Base-by-base conservation (phyloP, 1,139 yeast genomes). In the Hyphopichia burtonii region DNA sequence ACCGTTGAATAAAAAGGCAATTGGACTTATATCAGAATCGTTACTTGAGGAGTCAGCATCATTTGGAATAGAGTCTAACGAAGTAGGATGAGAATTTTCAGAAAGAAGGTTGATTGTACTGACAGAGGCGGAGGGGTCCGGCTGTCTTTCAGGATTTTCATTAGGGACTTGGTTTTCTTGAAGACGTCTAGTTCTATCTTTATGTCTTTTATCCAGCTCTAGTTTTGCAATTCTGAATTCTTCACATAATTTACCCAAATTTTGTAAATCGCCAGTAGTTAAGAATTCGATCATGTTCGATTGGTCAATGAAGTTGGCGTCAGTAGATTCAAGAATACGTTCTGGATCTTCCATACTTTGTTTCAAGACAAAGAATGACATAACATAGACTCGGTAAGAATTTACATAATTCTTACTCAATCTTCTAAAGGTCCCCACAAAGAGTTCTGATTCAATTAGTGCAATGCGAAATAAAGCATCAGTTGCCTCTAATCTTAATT, bases 291-390 rank as follows among this genome's bases (percentile, higher is more conserved):
- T 52, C 65, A 71, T 61, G 62, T 39, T 69, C 71, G 45, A 59
- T 59, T 40, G 63, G 63, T 40, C 56, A 5, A 20, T 55, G 10
- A 59, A 55, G 28, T 65, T 65, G 38, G 55, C 58, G 32, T 63
- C 44, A 4, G 65, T 55, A 15, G 62, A 58, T 36, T 65, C 66
- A 45, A 73, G 71, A 46, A 72, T 63, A 4, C 61, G 62, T 38
- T 65, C 68, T 0, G 76, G 70, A 45, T 71, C 66, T 15, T 68
- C 72, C 67, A 67, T 64, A 52, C 76, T 70, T 47, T 72, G 78
- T 44, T 65, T 61, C 41, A 73, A 55, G 6, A 71, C 71, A 46
- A 70, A 67, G 46, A 63, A 69, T 4, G 75, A 62, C 64, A 73
- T 68, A 36, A 72, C 74, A 47, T 70, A 69, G 18, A 73, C 51